A percentile compares a stretch with the other conserved stretches of the same genome.
phyloP scores from a whole-genome alignment of 176 grass and related monocot genomes.

The Oryza glaberrima region DNA sequence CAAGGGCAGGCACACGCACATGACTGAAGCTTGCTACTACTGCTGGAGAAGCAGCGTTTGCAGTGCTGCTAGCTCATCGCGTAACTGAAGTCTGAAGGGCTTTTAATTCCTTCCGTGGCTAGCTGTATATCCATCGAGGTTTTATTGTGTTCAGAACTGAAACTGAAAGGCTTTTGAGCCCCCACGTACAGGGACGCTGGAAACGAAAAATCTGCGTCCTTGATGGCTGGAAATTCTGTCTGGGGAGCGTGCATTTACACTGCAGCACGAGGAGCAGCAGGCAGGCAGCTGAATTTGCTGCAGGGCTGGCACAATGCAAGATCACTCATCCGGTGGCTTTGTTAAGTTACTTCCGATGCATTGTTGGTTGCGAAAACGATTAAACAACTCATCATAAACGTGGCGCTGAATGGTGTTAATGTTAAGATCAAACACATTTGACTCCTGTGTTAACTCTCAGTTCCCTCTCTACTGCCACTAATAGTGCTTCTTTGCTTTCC shows the following conservation, averaged over 20 bases:
- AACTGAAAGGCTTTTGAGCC: conserved; percentile 30
- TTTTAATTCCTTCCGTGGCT: conserved; percentile 28
- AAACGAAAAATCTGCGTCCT: conserved; percentile 32
- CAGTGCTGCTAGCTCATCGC: conserved; percentile 35
- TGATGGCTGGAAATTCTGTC: conserved; percentile 46
- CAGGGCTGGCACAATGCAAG: conserved; percentile 10
- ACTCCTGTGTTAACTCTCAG: neutral
- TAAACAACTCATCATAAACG: conserved; percentile 21
- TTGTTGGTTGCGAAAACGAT: conserved; percentile 19
- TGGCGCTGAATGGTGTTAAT: neutral
- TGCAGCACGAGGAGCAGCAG: conserved; percentile 33
- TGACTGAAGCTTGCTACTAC: conserved; percentile 32
- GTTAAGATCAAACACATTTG: conserved; percentile 2
- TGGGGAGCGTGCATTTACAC: conserved; percentile 31
- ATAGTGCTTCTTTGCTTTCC: neutral
- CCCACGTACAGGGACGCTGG: neutral
- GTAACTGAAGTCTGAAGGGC: conserved; percentile 20
- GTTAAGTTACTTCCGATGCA: conserved; percentile 31
- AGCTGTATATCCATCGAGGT: conserved; percentile 22
- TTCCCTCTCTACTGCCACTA: too few relatives aligned
- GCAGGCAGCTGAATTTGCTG: conserved; percentile 21
- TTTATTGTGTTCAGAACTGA: conserved; percentile 49
- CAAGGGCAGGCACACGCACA: conserved; percentile 15
- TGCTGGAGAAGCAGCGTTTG: conserved; percentile 23
- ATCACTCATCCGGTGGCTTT: conserved; percentile 4